Evolutionary conservation across 2,329 filamentous ascomycete species (phyloP).

Genomic region (Hypomyces perniciosus): DNA sequence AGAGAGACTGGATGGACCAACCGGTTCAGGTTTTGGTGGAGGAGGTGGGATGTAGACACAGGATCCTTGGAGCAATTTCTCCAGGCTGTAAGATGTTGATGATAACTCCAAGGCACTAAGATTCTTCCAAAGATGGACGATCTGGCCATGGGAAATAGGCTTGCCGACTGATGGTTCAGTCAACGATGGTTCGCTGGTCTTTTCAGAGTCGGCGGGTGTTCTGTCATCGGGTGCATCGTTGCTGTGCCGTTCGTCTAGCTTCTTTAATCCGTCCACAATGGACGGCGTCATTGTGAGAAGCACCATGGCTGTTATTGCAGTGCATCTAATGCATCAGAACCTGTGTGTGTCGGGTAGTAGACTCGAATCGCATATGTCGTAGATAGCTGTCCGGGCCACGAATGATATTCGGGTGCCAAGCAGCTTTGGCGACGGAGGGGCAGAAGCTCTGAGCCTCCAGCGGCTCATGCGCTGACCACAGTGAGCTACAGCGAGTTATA

Average conservation of each 20-base stretch:
- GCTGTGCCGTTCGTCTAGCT: conserved; percentile 16
- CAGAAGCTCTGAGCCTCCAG: background rate
- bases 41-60: conserved; percentile 73
- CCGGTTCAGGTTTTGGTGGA: conserved; percentile 69
- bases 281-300: conserved; percentile 68
- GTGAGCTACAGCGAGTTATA: background rate
- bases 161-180: conserved; percentile 49
- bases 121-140: conserved; percentile 55
- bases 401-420: too few species aligned
- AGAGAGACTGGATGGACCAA: conserved; percentile 35
- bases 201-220: conserved; percentile 2
- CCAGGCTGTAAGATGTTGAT: conserved; percentile 46
- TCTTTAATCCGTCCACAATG: conserved; percentile 56
- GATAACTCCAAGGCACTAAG: conserved; percentile 34
- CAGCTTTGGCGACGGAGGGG: background rate
- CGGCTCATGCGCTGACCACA: background rate
- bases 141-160: conserved; percentile 65
- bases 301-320: conserved; percentile 50
- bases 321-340: background rate
- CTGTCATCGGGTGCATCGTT: conserved; percentile 17
- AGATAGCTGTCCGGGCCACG: too few species aligned
- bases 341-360: background rate
- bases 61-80: conserved; percentile 65
- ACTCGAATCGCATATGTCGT: too few species aligned
- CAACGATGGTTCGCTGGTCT: conserved; percentile 43